Conservation (phyloP, 192 early-diverging fungal genomes). For the Entrophospora sp. region DNA sequence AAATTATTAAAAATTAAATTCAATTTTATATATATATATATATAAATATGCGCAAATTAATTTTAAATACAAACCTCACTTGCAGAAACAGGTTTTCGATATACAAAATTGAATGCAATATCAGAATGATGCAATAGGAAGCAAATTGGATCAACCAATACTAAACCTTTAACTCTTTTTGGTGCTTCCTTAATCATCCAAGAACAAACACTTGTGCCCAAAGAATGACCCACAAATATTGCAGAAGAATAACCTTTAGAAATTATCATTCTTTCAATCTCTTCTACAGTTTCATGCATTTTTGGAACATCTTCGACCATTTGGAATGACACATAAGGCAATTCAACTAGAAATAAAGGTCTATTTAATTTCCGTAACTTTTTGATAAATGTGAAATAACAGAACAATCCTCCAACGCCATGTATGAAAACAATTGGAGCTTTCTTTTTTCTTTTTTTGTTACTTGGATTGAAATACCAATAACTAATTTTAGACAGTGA, state of each 20-base stretch:
- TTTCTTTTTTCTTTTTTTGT: constrained; percentile 23
- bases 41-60: no score
- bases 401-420: constrained; percentile 55
- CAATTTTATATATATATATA: no score
- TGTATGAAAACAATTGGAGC: constrained; percentile 60
- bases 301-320: constrained; percentile 46
- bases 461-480: constrained; percentile 30
- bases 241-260: constrained; percentile 43
- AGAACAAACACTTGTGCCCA: constrained; percentile 50
- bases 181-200: constrained; percentile 49
- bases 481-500: constrained; percentile 24
- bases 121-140: constrained; percentile 54
- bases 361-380: constrained; percentile 35
- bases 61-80: constrained; percentile 24
- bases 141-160: constrained; percentile 60
- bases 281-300: constrained; percentile 43
- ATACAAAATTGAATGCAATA: constrained; percentile 55
- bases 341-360: constrained; percentile 44
- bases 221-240: constrained; percentile 55
- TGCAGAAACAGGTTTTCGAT: constrained; percentile 29
- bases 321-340: constrained; percentile 60
- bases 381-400: constrained; percentile 45
- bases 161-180: constrained; percentile 38
- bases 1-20: no score
- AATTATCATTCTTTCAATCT: constrained; percentile 47